phyloP scores from a whole-genome alignment of 2,329 filamentous ascomycete species.

The Balansia obtecta region DNA sequence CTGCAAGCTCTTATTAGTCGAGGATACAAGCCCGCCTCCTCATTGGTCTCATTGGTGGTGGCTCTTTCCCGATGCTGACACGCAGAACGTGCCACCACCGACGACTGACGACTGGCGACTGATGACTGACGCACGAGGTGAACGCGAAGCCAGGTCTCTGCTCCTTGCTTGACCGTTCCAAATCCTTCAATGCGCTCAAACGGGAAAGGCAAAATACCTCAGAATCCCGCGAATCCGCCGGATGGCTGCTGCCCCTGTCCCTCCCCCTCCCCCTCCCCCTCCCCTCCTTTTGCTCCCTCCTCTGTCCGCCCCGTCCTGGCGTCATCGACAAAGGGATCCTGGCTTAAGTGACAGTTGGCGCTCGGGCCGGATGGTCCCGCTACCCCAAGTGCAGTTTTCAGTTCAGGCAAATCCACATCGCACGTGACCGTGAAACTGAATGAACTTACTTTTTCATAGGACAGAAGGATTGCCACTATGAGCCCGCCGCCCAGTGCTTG shows the following conservation, averaged over 20 bases:
- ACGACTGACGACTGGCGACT: neutral
- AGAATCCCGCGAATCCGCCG: too few species aligned
- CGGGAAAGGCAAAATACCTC: neutral
- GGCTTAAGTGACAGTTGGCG: neutral
- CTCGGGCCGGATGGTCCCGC: neutral
- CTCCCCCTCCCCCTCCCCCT: too few species aligned
- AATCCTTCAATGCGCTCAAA: too few species aligned
- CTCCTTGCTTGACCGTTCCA: too few species aligned
- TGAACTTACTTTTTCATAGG: too few species aligned
- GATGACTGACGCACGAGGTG: too few species aligned
- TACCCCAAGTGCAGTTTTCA: too few species aligned
- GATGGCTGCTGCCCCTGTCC: constrained; percentile 1
- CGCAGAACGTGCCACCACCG: neutral
- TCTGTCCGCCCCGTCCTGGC: constrained; percentile 3
- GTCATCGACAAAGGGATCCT: constrained; percentile 3
- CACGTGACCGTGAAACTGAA: too few species aligned
- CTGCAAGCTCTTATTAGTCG: neutral
- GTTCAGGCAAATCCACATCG: too few species aligned
- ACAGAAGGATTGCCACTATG: too few species aligned
- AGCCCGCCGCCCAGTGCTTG: too few species aligned
- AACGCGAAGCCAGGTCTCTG: neutral
- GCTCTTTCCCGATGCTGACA: neutral
- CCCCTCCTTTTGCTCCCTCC: neutral
- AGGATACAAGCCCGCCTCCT: too few species aligned
- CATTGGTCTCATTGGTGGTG: neutral